Percentiles rank a stretch among this genome's conserved stretches.
phyloP scores from a whole-genome alignment of 352 stramenopile genomes.

The Globisporangium recalcitrans region DNA sequence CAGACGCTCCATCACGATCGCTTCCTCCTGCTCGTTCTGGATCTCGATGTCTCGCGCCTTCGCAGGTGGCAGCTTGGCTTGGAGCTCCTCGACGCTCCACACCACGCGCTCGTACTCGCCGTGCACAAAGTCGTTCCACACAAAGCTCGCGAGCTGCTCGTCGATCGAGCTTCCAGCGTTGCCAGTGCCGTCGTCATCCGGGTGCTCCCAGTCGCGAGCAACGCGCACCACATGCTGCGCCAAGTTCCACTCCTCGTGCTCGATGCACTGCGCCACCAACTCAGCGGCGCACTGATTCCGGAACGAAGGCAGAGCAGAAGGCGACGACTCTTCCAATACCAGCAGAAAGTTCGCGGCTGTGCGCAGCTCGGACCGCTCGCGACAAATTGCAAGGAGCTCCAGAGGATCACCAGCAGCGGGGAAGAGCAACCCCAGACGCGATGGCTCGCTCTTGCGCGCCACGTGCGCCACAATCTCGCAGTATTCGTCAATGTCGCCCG shows the following conservation, averaged over 20 bases:
- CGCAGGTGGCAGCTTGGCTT: conserved; percentile 46
- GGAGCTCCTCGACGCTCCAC: conserved; percentile 51
- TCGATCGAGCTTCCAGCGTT: conserved; percentile 39
- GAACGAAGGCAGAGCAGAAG: conserved; percentile 21
- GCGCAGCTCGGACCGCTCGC: conserved; percentile 58
- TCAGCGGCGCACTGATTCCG: conserved; percentile 57
- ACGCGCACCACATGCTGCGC: conserved; percentile 78
- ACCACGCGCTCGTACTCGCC: conserved; percentile 69
- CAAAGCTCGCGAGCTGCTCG: conserved; percentile 47
- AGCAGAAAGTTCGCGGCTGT: conserved; percentile 83
- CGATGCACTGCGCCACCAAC: conserved; percentile 61
- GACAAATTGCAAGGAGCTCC: conserved; percentile 54
- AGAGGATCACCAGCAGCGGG: conserved; percentile 59
- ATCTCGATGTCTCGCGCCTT: conserved; percentile 19
- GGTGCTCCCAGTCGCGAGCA: conserved; percentile 69
- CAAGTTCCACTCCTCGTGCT: conserved; percentile 70
- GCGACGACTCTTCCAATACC: conserved; percentile 68
- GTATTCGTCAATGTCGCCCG: conserved; percentile 65
- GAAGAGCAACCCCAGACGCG: conserved; percentile 65
- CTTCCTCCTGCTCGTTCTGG: conserved; percentile 21
- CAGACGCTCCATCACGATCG: conserved; percentile 27
- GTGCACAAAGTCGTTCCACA: conserved; percentile 48
- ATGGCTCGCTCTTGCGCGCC: conserved; percentile 79
- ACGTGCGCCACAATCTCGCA: conserved; percentile 83
- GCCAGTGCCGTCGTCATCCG: conserved; percentile 15